A percentile compares a stretch with the other conserved stretches of the same genome.
These are phyloP conservation scores for Calocybe gangraenosa DNA, from an alignment of 768 basidiomycete species.

Conservation along the genomic window DNA sequence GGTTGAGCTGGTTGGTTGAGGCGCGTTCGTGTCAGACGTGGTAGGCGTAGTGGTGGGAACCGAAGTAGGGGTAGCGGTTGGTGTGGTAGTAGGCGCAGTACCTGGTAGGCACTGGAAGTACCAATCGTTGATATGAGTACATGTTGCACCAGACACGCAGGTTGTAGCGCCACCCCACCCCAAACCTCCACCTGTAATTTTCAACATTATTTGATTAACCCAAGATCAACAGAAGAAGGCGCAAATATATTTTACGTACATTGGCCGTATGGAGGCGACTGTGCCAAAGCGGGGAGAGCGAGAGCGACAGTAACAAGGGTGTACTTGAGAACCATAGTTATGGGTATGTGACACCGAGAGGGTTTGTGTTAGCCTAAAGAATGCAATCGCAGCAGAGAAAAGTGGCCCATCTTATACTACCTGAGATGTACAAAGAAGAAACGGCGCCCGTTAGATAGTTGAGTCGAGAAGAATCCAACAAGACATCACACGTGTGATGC, in stretches of 20 bases:
- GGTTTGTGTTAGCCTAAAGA: too few species aligned
- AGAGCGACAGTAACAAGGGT: slow-evolving; percentile 22
- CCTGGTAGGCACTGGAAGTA: slow-evolving; percentile 34
- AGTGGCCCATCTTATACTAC: slow-evolving; percentile 4
- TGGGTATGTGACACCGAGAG: not conserved
- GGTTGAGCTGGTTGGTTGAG: slow-evolving; percentile 8
- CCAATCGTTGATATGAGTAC: slow-evolving; percentile 26
- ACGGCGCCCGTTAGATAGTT: not conserved
- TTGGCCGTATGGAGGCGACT: slow-evolving; percentile 25
- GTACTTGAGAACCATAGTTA: slow-evolving; percentile 21
- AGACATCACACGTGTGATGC: slow-evolving; percentile 11
- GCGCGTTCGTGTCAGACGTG: slow-evolving; percentile 5
- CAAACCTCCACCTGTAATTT: slow-evolving; percentile 27
- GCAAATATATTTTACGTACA: slow-evolving; percentile 21
- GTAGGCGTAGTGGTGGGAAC: slow-evolving; percentile 13
- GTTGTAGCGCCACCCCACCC: slow-evolving; percentile 32
- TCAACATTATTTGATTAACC: not conserved
- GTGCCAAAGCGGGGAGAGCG: slow-evolving; percentile 22
- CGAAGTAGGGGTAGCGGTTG: slow-evolving; percentile 16
- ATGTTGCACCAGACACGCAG: slow-evolving; percentile 29
- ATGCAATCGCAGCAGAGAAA: too few species aligned
- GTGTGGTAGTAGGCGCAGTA: slow-evolving; percentile 12
- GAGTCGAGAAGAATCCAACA: not conserved
- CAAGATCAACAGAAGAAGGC: not conserved
- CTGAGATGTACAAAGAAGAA: not conserved